Evolutionary conservation across 2,329 filamentous ascomycete species (phyloP).

Genomic region (Tetracladium maxilliforme): DNA sequence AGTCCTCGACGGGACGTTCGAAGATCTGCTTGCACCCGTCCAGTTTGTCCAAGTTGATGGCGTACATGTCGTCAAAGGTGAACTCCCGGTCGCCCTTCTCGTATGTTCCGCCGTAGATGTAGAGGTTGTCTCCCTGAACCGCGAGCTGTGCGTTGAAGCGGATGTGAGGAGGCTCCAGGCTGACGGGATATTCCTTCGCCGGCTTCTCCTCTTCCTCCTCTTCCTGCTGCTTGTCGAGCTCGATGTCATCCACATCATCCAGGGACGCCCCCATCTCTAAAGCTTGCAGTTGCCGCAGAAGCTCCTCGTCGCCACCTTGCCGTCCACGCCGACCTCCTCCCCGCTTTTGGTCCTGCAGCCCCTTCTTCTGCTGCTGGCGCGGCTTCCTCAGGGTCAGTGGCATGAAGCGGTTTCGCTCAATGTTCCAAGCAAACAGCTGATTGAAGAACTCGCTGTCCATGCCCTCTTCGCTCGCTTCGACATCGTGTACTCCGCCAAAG

Average conservation of each 20-base stretch:
- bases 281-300: conserved; percentile 73
- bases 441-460: conserved; percentile 98
- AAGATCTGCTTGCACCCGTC: conserved; percentile 91
- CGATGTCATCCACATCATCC: conserved; percentile 32
- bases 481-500: conserved; percentile 90
- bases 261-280: conserved; percentile 62
- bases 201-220: conserved; percentile 40
- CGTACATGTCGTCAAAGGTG: conserved; percentile 90
- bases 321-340: conserved; percentile 49
- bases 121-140: conserved; percentile 83
- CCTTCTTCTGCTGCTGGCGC: conserved; percentile 49
- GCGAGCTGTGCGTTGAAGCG: conserved; percentile 85
- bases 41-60: conserved; percentile 85
- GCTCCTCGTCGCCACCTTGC: conserved; percentile 82
- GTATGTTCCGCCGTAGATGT: conserved; percentile 89
- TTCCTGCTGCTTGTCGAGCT: conserved; percentile 31
- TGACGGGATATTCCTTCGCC: conserved; percentile 45
- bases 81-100: conserved; percentile 92
- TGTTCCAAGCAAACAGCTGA: conserved; percentile 79
- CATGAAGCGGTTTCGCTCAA: conserved; percentile 92
- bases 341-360: conserved; percentile 38
- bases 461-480: conserved; percentile 81
- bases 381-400: conserved; percentile 64
- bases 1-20: conserved; percentile 71
- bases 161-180: conserved; percentile 74